These are phyloP conservation scores for Talaromyces verruculosus DNA, from an alignment of 2,329 filamentous ascomycete species.

Conservation along the genomic window DNA sequence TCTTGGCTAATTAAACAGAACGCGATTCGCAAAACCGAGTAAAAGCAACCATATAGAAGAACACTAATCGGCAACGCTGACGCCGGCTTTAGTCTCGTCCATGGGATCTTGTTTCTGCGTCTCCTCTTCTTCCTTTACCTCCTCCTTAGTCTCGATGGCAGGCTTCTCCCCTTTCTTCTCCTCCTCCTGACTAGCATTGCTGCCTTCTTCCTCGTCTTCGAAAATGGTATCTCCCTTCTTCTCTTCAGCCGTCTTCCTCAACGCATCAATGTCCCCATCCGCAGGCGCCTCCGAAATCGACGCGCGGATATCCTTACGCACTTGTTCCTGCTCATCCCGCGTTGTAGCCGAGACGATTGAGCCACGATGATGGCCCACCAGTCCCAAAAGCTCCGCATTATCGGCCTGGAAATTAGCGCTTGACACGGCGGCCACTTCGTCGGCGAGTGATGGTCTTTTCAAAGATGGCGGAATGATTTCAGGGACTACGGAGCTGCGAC, in stretches of 20 bases:
- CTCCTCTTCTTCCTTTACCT: slow-evolving; percentile 5
- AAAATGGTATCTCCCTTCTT: slow-evolving; percentile 24
- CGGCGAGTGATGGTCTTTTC: slow-evolving; percentile 35
- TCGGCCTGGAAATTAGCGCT: slow-evolving; percentile 41
- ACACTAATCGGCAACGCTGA: slow-evolving; percentile 29
- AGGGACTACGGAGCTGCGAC: slow-evolving; percentile 33
- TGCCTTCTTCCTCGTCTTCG: slow-evolving; percentile 23
- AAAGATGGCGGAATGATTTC: slow-evolving; percentile 28
- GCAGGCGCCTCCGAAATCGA: slow-evolving; percentile 35
- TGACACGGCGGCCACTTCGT: slow-evolving; percentile 39
- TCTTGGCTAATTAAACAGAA: slow-evolving; percentile 9
- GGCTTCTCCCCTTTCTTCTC: slow-evolving; percentile 24
- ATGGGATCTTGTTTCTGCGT: slow-evolving; percentile 27
- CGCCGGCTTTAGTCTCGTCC: slow-evolving; percentile 27
- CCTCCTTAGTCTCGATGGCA: neutral
- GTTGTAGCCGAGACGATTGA: slow-evolving; percentile 38
- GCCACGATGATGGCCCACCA: slow-evolving; percentile 42
- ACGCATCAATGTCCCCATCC: slow-evolving; percentile 29
- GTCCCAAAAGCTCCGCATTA: slow-evolving; percentile 36
- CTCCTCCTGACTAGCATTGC: slow-evolving; percentile 24
- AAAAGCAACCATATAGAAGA: neutral
- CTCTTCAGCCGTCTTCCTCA: slow-evolving; percentile 32
- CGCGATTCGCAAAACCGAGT: neutral
- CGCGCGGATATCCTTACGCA: slow-evolving; percentile 39
- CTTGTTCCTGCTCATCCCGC: slow-evolving; percentile 36